These are phyloP conservation scores for Anacardium occidentale DNA, from an alignment of 345 rosid species.

Conservation along the genomic window DNA sequence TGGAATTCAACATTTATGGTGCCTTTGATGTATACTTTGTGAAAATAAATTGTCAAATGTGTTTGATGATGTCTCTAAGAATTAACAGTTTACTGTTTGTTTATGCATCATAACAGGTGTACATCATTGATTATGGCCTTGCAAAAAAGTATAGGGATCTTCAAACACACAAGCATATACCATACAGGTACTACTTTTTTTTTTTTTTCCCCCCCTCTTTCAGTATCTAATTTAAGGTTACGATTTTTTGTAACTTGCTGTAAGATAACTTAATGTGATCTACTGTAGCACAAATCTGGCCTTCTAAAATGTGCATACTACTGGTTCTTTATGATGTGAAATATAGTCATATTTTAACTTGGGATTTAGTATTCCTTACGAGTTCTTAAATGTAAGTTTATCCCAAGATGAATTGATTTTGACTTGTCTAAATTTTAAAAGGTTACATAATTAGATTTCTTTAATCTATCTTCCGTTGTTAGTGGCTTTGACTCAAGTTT, in stretches of 20 bases:
- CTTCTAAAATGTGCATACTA: not conserved
- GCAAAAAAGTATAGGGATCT: conserved; percentile 86
- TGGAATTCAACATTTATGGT: too few relatives aligned
- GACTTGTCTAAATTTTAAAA: not conserved
- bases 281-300: not conserved
- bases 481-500: too few relatives aligned
- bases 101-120: conserved; percentile 46
- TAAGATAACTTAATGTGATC: not conserved
- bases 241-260: not conserved
- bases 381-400: not conserved
- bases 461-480: too few relatives aligned
- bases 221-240: not conserved
- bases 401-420: not conserved
- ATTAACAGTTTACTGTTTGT: not conserved
- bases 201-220: not conserved
- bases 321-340: conserved; percentile 1
- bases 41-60: not conserved
- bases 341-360: too few relatives aligned
- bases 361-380: not conserved
- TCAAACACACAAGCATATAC: conserved; percentile 89
- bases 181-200: conserved; percentile 50
- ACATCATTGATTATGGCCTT: conserved; percentile 80
- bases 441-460: not conserved
- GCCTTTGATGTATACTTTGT: too few relatives aligned
- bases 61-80: not conserved